A percentile compares a stretch with the other conserved stretches of the same genome.
These are phyloP conservation scores for Fusarium sp. DNA, from an alignment of 2,329 filamentous ascomycete genomes.

Conservation along the genomic window DNA sequence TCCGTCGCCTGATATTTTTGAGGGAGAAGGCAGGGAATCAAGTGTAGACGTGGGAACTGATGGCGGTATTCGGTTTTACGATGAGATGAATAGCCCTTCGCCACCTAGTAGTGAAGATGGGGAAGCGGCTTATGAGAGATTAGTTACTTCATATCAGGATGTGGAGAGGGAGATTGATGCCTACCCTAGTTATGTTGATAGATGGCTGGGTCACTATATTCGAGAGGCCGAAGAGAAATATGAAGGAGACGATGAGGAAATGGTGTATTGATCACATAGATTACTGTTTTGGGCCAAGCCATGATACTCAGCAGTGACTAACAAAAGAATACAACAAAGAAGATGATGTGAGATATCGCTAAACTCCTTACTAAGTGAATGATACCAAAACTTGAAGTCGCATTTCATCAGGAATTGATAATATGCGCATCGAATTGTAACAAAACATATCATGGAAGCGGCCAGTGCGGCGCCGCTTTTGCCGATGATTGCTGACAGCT, in stretches of 20 bases:
- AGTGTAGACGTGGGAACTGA: background rate
- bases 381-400: background rate
- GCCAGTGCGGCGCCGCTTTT: background rate
- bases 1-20: too few species aligned
- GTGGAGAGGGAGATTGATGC: background rate
- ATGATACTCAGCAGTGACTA: background rate
- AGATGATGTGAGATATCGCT: background rate
- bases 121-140: background rate
- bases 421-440: rapidly evolving
- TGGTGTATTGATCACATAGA: background rate
- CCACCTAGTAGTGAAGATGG: constrained; percentile 3
- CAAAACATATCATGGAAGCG: background rate
- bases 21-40: background rate
- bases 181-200: background rate
- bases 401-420: background rate
- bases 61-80: background rate
- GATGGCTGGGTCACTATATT: background rate
- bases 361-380: rapidly evolving
- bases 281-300: background rate
- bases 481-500: background rate
- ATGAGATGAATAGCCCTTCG: background rate
- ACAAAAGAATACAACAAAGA: background rate
- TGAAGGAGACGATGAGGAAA: background rate
- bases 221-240: background rate
- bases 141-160: background rate